Conservation (phyloP, 192 early-diverging fungal genomes). For the Podila verticillata region DNA sequence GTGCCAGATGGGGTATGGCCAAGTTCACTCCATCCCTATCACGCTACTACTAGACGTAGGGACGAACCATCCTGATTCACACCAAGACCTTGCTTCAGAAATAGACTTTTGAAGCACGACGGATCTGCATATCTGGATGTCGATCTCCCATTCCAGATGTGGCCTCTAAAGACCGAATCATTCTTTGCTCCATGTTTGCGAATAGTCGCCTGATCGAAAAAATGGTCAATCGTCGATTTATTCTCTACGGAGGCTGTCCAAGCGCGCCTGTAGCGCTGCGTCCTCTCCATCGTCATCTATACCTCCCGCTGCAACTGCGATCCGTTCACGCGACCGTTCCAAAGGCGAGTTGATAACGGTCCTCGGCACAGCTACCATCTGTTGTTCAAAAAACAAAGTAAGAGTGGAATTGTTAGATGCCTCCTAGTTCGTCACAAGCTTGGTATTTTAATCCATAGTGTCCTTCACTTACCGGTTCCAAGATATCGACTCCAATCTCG, state of each 20-base stretch:
- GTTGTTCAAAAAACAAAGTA: background rate
- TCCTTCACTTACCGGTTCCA: conserved; percentile 65
- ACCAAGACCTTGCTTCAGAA: too few relatives aligned
- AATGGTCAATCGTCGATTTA: conserved; percentile 44
- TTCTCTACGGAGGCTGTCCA: conserved; percentile 89
- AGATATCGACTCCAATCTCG: conserved; percentile 89
- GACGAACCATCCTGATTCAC: too few relatives aligned
- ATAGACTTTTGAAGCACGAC: too few relatives aligned
- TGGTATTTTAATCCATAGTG: background rate
- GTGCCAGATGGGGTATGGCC: too few relatives aligned
- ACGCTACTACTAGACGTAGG: too few relatives aligned
- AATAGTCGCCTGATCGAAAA: background rate
- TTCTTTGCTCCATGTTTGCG: background rate
- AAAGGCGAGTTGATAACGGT: conserved; percentile 50
- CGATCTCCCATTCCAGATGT: too few relatives aligned
- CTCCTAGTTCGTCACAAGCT: too few relatives aligned
- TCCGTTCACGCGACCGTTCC: conserved; percentile 43
- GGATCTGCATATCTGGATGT: too few relatives aligned
- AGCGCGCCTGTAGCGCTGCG: conserved; percentile 86
- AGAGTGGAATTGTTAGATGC: background rate
- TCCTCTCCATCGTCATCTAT: conserved; percentile 63
- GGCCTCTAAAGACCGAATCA: background rate
- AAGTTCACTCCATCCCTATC: too few relatives aligned
- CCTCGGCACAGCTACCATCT: conserved; percentile 60
- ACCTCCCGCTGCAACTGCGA: conserved; percentile 64